A percentile compares a stretch with the other conserved stretches of the same genome.
Conservation (phyloP, 1,284 basidiomycete genomes). For the Trichosporon asahii region DNA sequence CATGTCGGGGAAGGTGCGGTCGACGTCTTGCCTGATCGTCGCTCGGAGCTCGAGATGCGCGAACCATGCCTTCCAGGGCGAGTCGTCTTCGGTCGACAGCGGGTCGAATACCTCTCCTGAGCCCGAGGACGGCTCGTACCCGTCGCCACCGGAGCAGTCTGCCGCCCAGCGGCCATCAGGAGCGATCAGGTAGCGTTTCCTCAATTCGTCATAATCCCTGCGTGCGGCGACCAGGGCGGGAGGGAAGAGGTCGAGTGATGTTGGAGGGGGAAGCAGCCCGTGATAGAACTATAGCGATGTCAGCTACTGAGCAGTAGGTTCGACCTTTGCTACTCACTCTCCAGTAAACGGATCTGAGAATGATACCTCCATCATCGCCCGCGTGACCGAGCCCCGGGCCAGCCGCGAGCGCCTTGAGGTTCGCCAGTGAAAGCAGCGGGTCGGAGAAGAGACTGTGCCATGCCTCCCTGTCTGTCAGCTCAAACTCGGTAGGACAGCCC, state of each 20-base stretch:
- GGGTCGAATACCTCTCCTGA: constrained; percentile 63
- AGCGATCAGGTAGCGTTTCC: constrained; percentile 50
- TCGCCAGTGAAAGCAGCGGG: constrained; percentile 45
- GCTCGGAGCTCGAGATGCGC: constrained; percentile 76
- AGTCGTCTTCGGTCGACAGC: constrained; percentile 75
- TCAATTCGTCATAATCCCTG: constrained; percentile 44
- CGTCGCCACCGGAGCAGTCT: constrained; percentile 48
- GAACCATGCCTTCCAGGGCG: constrained; percentile 91
- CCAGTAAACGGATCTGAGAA: constrained; percentile 51
- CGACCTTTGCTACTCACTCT: constrained; percentile 37
- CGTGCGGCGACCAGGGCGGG: constrained; percentile 33
- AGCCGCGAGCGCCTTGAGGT: constrained; percentile 38
- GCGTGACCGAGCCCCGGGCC: constrained; percentile 40
- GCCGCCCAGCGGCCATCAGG: constrained; percentile 55
- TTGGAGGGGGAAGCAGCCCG: constrained; percentile 47
- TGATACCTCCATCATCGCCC: constrained; percentile 37
- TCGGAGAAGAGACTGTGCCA: constrained; percentile 47
- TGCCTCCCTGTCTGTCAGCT: constrained; percentile 25
- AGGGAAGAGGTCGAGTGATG: constrained; percentile 40
- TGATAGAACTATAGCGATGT: constrained; percentile 45
- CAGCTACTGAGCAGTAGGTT: background rate
- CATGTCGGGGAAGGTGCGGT: constrained; percentile 91
- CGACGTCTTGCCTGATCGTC: constrained; percentile 84
- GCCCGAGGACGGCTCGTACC: constrained; percentile 18
- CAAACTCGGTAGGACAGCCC: background rate